Evolutionary conservation across 768 basidiomycete genomes (phyloP).

Genomic region (Boletus vermiculosoides): DNA sequence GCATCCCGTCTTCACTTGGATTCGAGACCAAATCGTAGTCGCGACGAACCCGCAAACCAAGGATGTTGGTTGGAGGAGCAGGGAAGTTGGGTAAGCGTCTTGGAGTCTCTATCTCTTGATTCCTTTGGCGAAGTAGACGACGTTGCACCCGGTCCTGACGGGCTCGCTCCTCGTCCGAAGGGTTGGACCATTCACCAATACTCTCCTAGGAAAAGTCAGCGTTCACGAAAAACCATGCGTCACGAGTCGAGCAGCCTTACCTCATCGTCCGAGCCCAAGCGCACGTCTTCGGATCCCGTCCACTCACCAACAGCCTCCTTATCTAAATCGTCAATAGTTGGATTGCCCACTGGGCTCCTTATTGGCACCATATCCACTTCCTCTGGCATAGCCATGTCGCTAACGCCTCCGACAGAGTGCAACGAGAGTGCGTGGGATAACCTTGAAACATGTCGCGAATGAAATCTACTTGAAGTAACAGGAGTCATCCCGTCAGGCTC

Average conservation of each 20-base stretch:
- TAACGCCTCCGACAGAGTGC: slow-evolving; percentile 56
- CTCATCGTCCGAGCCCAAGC: slow-evolving; percentile 63
- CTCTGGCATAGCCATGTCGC: slow-evolving; percentile 31
- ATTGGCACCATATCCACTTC: slow-evolving; percentile 32
- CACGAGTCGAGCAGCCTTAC: slow-evolving; percentile 37
- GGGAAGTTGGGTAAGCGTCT: slow-evolving; percentile 80
- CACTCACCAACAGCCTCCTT: slow-evolving; percentile 59
- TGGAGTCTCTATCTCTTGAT: slow-evolving; percentile 56
- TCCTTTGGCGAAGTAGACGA: slow-evolving; percentile 50
- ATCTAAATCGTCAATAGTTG: slow-evolving; percentile 37
- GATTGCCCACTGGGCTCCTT: slow-evolving; percentile 33
- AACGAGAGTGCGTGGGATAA: slow-evolving; percentile 68
- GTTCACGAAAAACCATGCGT: slow-evolving; percentile 3
- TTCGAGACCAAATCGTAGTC: slow-evolving; percentile 80
- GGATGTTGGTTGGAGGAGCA: slow-evolving; percentile 59
- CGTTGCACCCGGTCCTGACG: slow-evolving; percentile 65
- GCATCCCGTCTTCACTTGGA: slow-evolving; percentile 73
- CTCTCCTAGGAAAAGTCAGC: slow-evolving; percentile 47
- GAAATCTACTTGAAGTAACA: slow-evolving; percentile 48
- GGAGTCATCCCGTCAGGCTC: slow-evolving; percentile 46
- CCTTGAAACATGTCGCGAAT: slow-evolving; percentile 69
- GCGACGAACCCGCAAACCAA: slow-evolving; percentile 40
- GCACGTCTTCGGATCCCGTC: slow-evolving; percentile 80
- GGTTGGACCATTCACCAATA: slow-evolving; percentile 88
- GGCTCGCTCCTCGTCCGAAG: slow-evolving; percentile 85